Percentiles rank a stretch among this genome's conserved stretches.
These are phyloP conservation scores for Zizania latifolia DNA, from an alignment of 176 grass and related monocot genomes.

Conservation along the genomic window DNA sequence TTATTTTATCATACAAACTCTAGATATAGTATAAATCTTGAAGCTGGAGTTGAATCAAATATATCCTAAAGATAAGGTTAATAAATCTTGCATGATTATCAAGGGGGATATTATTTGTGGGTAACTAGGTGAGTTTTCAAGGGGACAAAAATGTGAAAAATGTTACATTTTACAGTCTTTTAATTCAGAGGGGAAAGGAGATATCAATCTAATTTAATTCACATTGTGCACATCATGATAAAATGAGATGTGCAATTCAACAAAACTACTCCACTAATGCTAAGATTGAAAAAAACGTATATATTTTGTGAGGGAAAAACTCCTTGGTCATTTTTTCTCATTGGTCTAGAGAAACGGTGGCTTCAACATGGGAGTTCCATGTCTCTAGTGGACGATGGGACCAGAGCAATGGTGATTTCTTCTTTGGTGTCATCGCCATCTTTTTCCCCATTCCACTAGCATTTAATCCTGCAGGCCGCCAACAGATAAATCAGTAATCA, in stretches of 20 bases:
- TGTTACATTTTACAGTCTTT: too few species aligned
- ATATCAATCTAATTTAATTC: background rate
- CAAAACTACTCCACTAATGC: too few species aligned
- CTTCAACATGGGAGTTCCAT: background rate
- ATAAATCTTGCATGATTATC: background rate
- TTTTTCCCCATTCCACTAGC: background rate
- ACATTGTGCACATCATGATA: background rate
- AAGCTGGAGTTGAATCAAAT: too few species aligned
- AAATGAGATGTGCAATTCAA: too few species aligned
- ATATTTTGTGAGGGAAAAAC: background rate
- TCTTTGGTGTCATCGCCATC: background rate
- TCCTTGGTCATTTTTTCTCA: background rate
- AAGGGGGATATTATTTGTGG: background rate
- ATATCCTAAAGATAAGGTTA: too few species aligned
- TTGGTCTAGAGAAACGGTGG: background rate
- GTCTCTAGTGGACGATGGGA: conserved; percentile 9
- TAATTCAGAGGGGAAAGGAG: background rate
- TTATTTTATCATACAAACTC: too few species aligned
- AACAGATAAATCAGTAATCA: background rate
- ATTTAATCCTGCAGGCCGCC: background rate
- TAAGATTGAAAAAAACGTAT: background rate
- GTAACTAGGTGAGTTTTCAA: background rate
- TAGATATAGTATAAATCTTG: too few species aligned
- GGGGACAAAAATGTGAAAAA: background rate
- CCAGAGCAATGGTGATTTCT: background rate